phyloP scores from a whole-genome alignment of 2,329 filamentous ascomycete species.

The Knufia petricola region DNA sequence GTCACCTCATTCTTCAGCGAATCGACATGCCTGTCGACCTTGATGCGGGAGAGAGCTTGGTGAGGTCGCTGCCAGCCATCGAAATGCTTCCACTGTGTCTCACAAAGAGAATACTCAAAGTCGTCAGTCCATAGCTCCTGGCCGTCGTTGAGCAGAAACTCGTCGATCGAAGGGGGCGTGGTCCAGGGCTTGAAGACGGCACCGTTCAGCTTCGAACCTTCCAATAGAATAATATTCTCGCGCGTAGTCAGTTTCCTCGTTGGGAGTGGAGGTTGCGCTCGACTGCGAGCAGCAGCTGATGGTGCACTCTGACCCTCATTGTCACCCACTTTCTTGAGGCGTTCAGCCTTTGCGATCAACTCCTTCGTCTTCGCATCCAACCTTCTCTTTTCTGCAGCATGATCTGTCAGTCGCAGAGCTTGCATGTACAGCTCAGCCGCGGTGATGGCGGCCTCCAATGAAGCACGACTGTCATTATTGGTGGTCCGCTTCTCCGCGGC shows the following conservation, averaged over 20 bases:
- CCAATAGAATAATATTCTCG: conserved; percentile 68
- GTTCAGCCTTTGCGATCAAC: conserved; percentile 62
- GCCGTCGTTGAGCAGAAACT: conserved; percentile 51
- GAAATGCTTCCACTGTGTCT: conserved; percentile 65
- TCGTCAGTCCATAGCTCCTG: conserved; percentile 55
- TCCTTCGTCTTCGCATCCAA: conserved; percentile 60
- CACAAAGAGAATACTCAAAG: conserved; percentile 61
- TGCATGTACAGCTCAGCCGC: conserved; percentile 76
- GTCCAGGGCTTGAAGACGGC: conserved; percentile 80
- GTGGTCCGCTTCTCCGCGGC: conserved; percentile 14
- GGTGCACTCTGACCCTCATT: conserved; percentile 6
- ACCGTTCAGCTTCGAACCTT: conserved; percentile 70
- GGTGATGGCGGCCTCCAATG: conserved; percentile 63
- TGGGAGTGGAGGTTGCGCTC: conserved; percentile 29
- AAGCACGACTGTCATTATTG: conserved; percentile 43
- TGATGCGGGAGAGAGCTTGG: conserved; percentile 48
- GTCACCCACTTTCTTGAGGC: conserved; percentile 49
- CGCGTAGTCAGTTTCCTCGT: conserved; percentile 54
- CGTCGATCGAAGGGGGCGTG: conserved; percentile 46
- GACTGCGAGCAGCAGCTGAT: conserved; percentile 19
- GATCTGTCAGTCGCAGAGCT: conserved; percentile 54
- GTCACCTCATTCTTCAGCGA: conserved; percentile 30
- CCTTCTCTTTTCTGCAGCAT: conserved; percentile 53
- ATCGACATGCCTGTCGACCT: conserved; percentile 16
- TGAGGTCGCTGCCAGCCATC: conserved; percentile 69